Evolutionary conservation across 768 basidiomycete genomes (phyloP).

Genomic region (Pulveroboletus ravenelii): DNA sequence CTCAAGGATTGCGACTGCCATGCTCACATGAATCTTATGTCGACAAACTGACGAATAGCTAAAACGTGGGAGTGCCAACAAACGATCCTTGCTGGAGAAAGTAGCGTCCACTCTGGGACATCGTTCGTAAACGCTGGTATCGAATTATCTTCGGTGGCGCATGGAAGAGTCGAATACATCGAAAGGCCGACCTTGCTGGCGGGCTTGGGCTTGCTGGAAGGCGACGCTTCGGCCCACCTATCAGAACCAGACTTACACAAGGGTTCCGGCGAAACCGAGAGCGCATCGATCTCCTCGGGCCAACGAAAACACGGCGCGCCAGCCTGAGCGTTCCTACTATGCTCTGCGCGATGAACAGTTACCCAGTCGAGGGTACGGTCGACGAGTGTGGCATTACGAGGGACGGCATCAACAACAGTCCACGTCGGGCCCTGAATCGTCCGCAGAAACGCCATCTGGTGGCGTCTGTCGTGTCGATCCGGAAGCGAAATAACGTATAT

Average conservation of each 20-base stretch:
- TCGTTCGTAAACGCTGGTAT: no score
- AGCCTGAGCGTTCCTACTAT: neutral
- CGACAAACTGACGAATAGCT: no score
- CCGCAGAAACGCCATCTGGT: slow-evolving; percentile 54
- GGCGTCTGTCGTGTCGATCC: slow-evolving; percentile 48
- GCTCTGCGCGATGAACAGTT: slow-evolving; percentile 3
- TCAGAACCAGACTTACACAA: slow-evolving; percentile 20
- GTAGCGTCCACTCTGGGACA: no score
- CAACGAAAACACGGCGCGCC: slow-evolving; percentile 30
- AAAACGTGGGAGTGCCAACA: no score
- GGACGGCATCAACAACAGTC: slow-evolving; percentile 50
- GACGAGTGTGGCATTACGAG: slow-evolving; percentile 14
- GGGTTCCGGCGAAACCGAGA: slow-evolving; percentile 11
- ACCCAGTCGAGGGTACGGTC: slow-evolving; percentile 43
- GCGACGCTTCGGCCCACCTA: slow-evolving; percentile 9
- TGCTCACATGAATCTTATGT: no score
- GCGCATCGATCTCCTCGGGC: slow-evolving; percentile 35
- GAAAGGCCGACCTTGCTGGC: neutral
- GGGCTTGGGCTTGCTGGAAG: no score
- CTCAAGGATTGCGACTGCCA: slow-evolving; percentile 50
- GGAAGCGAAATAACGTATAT: slow-evolving; percentile 62
- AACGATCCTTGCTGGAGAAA: no score
- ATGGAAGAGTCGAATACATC: no score
- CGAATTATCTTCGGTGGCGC: no score
- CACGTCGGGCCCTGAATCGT: slow-evolving; percentile 44